These are phyloP conservation scores for Pichia exigua DNA, from an alignment of 805 yeast genomes.

Conservation along the genomic window DNA sequence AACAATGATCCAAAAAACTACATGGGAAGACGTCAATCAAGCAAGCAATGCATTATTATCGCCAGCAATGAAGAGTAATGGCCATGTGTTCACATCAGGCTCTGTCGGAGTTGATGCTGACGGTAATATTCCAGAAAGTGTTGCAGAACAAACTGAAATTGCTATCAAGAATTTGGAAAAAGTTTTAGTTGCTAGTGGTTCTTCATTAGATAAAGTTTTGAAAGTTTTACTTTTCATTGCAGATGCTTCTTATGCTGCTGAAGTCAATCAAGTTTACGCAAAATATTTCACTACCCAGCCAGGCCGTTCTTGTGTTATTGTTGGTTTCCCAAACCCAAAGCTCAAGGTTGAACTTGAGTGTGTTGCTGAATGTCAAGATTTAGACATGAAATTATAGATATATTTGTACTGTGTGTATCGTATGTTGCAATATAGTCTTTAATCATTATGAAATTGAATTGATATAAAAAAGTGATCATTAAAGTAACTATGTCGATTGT, in stretches of 20 bases:
- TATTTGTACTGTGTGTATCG: too few relatives aligned
- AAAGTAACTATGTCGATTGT: too few relatives aligned
- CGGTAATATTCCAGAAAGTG: conserved; percentile 33
- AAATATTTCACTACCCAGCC: conserved; percentile 42
- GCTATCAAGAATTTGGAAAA: conserved; percentile 39
- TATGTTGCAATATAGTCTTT: too few relatives aligned
- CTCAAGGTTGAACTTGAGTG: conserved; percentile 42
- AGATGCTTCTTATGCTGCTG: conserved; percentile 35
- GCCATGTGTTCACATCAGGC: conserved; percentile 42
- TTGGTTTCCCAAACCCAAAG: conserved; percentile 40
- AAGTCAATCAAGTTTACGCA: conserved; percentile 39
- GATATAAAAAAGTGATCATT: too few relatives aligned
- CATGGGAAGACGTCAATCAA: conserved; percentile 30
- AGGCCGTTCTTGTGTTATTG: conserved; percentile 47
- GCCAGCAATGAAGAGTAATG: conserved; percentile 35
- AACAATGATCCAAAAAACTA: conserved; percentile 22
- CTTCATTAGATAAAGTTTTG: conserved; percentile 37
- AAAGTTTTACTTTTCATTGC: conserved; percentile 44
- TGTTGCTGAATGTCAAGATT: conserved; percentile 4
- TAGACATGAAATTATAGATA: conserved; percentile 4
- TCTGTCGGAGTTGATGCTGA: conserved; percentile 32
- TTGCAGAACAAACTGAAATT: conserved; percentile 37
- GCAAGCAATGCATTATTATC: conserved; percentile 28
- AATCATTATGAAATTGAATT: too few relatives aligned
- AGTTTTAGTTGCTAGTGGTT: conserved; percentile 37